Evolutionary conservation across 164 flowering plant species (phyloP).

Genomic region (Echeveria elegans): DNA sequence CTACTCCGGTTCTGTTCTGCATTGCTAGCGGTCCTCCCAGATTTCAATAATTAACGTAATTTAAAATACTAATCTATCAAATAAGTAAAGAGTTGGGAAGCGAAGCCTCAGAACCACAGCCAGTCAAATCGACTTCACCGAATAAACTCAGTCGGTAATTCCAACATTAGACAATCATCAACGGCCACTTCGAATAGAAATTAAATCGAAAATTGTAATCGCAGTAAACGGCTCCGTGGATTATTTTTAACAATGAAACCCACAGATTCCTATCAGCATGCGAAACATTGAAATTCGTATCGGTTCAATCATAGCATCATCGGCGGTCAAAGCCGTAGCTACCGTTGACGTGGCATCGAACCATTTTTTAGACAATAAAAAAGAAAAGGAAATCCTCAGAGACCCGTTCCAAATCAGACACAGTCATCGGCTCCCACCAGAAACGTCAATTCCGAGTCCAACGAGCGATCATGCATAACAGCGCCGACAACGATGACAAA

Average conservation of each 20-base stretch:
- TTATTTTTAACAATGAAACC: slow-evolving; percentile 16
- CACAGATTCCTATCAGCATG: slow-evolving; percentile 58
- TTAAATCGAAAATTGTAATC: slow-evolving; percentile 30
- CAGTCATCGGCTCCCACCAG: slow-evolving; percentile 12
- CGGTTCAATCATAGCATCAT: slow-evolving; percentile 51
- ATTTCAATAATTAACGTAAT: too few relatives aligned
- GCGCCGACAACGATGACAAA: background rate
- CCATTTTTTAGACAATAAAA: background rate
- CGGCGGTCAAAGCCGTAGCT: slow-evolving; percentile 44
- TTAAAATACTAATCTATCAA: too few relatives aligned
- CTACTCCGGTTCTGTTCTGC: too few relatives aligned
- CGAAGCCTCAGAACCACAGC: slow-evolving; percentile 43
- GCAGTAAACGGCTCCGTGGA: slow-evolving; percentile 53
- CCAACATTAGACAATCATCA: slow-evolving; percentile 39
- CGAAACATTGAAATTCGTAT: slow-evolving; percentile 32
- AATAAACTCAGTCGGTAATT: slow-evolving; percentile 50
- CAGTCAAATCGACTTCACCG: slow-evolving; percentile 34
- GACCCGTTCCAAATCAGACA: slow-evolving; percentile 42
- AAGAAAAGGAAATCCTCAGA: slow-evolving; percentile 23
- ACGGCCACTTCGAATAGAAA: slow-evolving; percentile 19
- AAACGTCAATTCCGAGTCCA: slow-evolving; percentile 2
- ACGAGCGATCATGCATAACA: background rate
- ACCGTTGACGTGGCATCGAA: slow-evolving; percentile 59
- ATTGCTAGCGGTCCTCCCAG: too few relatives aligned
- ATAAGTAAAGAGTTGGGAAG: background rate